Evolutionary conservation across 2,329 filamentous ascomycete species (phyloP).

Genomic region (Exserohilum turcica): DNA sequence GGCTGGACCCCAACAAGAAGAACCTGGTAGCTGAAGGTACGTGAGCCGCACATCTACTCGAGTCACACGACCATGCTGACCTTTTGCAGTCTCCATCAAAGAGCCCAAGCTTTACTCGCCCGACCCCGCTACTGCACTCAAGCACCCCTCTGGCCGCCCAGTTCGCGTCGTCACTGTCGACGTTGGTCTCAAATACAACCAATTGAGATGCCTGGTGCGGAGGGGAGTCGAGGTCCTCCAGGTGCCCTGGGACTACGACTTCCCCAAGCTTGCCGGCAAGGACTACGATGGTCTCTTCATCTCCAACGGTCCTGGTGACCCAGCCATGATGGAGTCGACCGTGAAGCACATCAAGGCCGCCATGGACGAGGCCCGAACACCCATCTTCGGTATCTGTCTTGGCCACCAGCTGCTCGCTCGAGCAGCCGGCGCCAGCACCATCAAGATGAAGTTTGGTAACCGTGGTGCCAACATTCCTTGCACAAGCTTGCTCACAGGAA

Average conservation of each 20-base stretch:
- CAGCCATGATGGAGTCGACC: constrained; percentile 79
- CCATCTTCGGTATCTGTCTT: constrained; percentile 94
- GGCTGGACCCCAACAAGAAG: constrained; percentile 88
- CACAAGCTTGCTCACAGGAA: constrained; percentile 92
- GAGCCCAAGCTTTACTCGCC: constrained; percentile 85
- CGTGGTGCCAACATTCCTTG: constrained; percentile 98
- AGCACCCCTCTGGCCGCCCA: constrained; percentile 85
- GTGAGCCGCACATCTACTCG: constrained; percentile 8
- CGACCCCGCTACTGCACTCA: constrained; percentile 70
- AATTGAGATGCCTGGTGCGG: constrained; percentile 88
- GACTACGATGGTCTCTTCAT: constrained; percentile 97
- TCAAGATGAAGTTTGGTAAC: constrained; percentile 99
- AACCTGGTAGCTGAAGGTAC: constrained; percentile 94
- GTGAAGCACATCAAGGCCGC: constrained; percentile 78
- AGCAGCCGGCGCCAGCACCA: constrained; percentile 81
- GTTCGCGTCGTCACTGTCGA: constrained; percentile 91
- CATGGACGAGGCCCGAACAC: constrained; percentile 77
- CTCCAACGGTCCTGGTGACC: constrained; percentile 96
- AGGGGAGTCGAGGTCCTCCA: constrained; percentile 93
- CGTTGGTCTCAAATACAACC: constrained; percentile 98
- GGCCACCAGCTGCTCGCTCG: constrained; percentile 92
- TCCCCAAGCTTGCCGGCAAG: constrained; percentile 73
- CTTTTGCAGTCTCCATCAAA: constrained; percentile 79
- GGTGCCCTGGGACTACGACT: constrained; percentile 95
- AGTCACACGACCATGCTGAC: constrained; percentile 24